Evolutionary conservation across 148 eudicot species (phyloP).

Genomic region (Cornus suecica): DNA sequence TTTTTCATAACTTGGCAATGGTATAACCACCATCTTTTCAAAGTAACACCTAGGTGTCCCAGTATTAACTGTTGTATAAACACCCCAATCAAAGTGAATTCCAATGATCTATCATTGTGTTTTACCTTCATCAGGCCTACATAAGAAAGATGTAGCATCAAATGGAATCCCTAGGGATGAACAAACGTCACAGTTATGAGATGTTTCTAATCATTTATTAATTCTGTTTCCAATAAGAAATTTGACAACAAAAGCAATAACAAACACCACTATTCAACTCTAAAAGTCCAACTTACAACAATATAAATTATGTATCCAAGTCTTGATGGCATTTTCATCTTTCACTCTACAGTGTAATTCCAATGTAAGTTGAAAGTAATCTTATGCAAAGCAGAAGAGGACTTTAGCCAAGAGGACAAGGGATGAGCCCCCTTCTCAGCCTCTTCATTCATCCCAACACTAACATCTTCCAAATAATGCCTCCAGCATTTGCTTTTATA

Average conservation of each 20-base stretch:
- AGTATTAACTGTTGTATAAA: too few species aligned
- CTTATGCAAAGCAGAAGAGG: neutral
- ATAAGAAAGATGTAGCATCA: too few species aligned
- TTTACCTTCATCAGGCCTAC: neutral
- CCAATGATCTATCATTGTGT: too few species aligned
- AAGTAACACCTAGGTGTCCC: too few species aligned
- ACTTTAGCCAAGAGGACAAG: neutral
- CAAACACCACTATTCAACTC: neutral
- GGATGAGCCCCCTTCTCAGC: neutral
- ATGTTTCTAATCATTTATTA: neutral
- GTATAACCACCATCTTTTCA: too few species aligned
- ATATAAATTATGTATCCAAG: neutral
- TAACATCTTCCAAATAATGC: slow-evolving; percentile 28
- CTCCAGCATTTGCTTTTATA: slow-evolving; percentile 36
- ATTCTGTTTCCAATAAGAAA: neutral
- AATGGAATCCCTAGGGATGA: neutral
- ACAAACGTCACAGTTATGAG: neutral
- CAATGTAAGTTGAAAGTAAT: slow-evolving; percentile 10
- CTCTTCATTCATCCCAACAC: neutral
- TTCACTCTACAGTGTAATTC: neutral
- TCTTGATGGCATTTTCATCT: neutral
- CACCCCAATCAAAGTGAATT: too few species aligned
- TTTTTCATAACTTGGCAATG: neutral
- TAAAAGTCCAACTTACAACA: too few species aligned
- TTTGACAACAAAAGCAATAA: neutral